Evolutionary conservation across 1,284 basidiomycete genomes (phyloP), one percentile per base, ranked within the genome.

Genomic region (Leucoagaricus sp.): DNA sequence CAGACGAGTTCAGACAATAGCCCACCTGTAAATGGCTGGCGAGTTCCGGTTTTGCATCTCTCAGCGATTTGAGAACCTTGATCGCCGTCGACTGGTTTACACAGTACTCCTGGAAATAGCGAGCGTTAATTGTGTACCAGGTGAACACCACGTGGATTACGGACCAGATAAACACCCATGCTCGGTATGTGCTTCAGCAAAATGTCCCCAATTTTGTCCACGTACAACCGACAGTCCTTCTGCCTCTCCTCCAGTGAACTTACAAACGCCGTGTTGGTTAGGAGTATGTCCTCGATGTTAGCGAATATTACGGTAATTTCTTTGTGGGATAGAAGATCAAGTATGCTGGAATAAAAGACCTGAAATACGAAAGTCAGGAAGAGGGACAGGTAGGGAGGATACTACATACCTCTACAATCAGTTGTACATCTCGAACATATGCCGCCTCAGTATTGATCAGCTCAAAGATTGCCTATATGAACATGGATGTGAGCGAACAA

Each of bases 231-330:
- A 64, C 91, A 93, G 17, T 90, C 85, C 64, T 91, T 92, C 70
- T 98, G 96, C 7, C 96, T 81, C 61, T 94, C 90, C 69, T 98
- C 96, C 9, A 98, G 79, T 13, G 86, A 86, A 60, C 91, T 93
- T 58, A 94, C 72, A 69, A 96, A 94, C 0, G 86, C 80, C 84
- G 93, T 95, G 65, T 96, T 95, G 53, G 85, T 89, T 25, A 96
- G 74, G 7, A 96, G 76, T 54, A 96, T 88, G 62, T 96, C 94
- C 67, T 98, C 95, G 26, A 98, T 81, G 64, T 98, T 98, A 13
- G 91, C 92, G 67, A 98, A 98, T 29, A 98, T 87, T 46, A 91
- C 91, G 0, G 83, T 86, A 15, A 88, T 80, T 2, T 91, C 91
- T 67, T 93, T 93, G 53, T 80, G 78, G 13, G 91, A 87, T n/a